Conservation (phyloP, 495 filamentous ascomycete genomes). For the Xylaria telfairii region DNA sequence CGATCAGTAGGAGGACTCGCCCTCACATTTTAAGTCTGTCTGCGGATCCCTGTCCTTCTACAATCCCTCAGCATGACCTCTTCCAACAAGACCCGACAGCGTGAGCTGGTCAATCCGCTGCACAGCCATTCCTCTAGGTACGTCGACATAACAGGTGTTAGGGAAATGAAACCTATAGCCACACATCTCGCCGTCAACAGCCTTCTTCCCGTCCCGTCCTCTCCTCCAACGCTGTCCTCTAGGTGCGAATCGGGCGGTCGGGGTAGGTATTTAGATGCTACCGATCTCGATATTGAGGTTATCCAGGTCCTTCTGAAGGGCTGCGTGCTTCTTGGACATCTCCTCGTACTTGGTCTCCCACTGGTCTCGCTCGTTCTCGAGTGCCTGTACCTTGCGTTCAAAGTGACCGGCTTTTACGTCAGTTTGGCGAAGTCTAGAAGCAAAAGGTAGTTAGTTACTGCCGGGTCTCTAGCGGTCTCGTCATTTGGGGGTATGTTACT, state of each 20-base stretch:
- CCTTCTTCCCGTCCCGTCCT: constrained; percentile 1
- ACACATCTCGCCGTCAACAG: constrained; percentile 15
- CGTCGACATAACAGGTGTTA: constrained; percentile 8
- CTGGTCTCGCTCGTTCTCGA: constrained; percentile 84
- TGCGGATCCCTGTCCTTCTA: constrained; percentile 18
- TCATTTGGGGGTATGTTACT: constrained; percentile 39
- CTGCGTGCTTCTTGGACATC: constrained; percentile 83
- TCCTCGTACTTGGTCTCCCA: constrained; percentile 99
- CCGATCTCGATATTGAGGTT: constrained; percentile 87
- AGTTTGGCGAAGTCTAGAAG: constrained; percentile 87
- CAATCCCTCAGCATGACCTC: constrained; percentile 5
- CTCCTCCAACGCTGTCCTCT: neutral
- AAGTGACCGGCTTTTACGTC: constrained; percentile 99
- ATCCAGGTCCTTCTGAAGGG: constrained; percentile 89
- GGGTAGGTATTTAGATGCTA: constrained; percentile 71
- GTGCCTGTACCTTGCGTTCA: constrained; percentile 97
- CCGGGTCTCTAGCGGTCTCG: constrained; percentile 17
- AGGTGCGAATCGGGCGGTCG: constrained; percentile 11
- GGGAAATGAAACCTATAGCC: constrained; percentile 24
- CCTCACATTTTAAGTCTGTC: constrained; percentile 21
- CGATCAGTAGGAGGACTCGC: constrained; percentile 2
- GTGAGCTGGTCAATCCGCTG: constrained; percentile 15
- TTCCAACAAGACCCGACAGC: constrained; percentile 22
- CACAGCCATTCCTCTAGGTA: constrained; percentile 16
- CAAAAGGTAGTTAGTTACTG: constrained; percentile 35